Base-by-base conservation (phyloP, 2,329 filamentous ascomycete species). In the Graphilbum fragrans region DNA sequence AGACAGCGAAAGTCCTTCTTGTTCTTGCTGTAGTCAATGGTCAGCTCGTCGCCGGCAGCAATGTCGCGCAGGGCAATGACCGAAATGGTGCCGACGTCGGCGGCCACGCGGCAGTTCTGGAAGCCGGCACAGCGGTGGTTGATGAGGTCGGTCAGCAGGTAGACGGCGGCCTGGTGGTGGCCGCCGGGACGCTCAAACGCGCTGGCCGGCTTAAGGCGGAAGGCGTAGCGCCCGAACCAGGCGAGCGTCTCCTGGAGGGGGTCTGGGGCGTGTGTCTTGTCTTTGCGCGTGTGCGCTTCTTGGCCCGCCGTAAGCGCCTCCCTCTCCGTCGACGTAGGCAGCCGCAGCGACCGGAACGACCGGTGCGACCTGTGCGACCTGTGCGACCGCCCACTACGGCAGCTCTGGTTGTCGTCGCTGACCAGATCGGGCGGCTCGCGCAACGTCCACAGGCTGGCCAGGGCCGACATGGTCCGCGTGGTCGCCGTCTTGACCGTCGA, bases 11-110 rank as follows among this genome's bases (percentile, higher is more conserved):
- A 59, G 10, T 45, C 39, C 40, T 56, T 43, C 3, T 48, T 42
- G 20, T 32, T 32, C 32, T 55, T 55, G 39, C 54, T 49, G 42
- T 65, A 64, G 47, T 58, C 46, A 48, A 65, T 58, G 25, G 58
- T 58, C 25, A 66, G 46, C 47, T 65, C 54, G 5, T 63, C 51
- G 11, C 50, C 57, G 2, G 42, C 25, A 3, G 29, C 37, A 23
- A 66, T 58, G 35, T 50, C 42, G 16, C 50, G 47, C 23, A 35
- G 42, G 8, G 57, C 54, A 25, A 52, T 37, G 20, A 58, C 47
- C 10, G 44, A 37, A 14, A 54, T 44, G 20, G 48, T 44, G n/a
- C 50, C 47, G 11, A 46, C 23, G 11, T 42, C 35, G 8, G 51
- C 38, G n/a, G 49, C 43, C 22, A 57, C 51, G 9, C 47, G 43